Evolutionary conservation across 495 filamentous ascomycete genomes (phyloP).

Genomic region (Monascus purpureus): DNA sequence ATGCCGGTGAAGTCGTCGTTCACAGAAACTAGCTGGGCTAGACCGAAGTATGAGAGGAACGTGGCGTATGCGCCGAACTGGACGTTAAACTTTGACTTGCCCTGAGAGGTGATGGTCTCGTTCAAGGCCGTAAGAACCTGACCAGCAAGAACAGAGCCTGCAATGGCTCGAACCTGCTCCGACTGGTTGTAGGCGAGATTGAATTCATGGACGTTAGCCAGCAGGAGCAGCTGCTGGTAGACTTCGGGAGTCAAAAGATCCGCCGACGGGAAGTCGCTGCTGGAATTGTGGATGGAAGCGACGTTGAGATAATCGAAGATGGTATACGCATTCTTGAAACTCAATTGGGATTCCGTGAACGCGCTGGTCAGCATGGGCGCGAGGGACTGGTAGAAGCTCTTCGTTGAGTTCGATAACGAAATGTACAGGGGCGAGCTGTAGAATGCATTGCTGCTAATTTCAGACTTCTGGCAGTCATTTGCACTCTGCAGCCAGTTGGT

Average conservation of each 20-base stretch:
- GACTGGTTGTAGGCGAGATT: conserved; percentile 38
- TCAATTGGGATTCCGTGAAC: conserved; percentile 37
- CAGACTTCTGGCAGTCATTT: conserved; percentile 46
- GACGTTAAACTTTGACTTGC: conserved; percentile 26
- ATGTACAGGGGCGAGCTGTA: conserved; percentile 48
- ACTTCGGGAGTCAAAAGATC: conserved; percentile 18
- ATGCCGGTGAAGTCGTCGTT: conserved; percentile 31
- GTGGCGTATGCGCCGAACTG: conserved; percentile 37
- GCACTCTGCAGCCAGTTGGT: conserved; percentile 43
- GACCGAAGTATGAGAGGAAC: conserved; percentile 39
- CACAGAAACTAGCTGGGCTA: conserved; percentile 23
- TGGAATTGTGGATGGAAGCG: conserved; percentile 37
- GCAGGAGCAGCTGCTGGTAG: conserved; percentile 24
- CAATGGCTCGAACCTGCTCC: conserved; percentile 32
- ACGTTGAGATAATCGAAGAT: conserved; percentile 46
- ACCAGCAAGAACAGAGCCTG: conserved; percentile 33
- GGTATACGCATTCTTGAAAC: conserved; percentile 58
- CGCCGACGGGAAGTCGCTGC: conserved; percentile 17
- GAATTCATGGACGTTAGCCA: conserved; percentile 37
- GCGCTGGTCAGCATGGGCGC: conserved; percentile 46
- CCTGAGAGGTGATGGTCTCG: conserved; percentile 22
- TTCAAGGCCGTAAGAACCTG: conserved; percentile 31
- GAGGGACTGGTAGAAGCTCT: conserved; percentile 49
- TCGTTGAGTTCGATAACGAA: conserved; percentile 35
- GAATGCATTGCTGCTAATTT: conserved; percentile 57